Base-by-base conservation (phyloP, 371 early-diverging fungal genomes). In the Rhizopus microsporus region DNA sequence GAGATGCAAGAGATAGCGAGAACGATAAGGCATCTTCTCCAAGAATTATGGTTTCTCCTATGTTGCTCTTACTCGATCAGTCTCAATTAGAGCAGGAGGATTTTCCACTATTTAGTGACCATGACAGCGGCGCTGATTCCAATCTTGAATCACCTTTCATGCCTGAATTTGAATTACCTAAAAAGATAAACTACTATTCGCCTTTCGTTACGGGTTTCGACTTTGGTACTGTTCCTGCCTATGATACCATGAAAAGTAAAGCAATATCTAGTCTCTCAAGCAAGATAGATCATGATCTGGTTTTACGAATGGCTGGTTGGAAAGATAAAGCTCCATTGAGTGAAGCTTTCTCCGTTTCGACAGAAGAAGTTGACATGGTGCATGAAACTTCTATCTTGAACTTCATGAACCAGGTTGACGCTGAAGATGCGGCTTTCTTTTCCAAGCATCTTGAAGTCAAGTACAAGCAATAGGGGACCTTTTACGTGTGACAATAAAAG, bases 161-260 rank as follows among this genome's bases (percentile, higher is more conserved):
- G 16, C 33, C 50, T 12, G 33, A 49, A 7, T 15, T 6, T 4
- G 50, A 59, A 39, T 16, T 31, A 7, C 49, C n/a, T 33, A 15
- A 45, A 8, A 55, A 46, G 9, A 23, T 23, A 23, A 23, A 23
- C 2, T 65, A 65, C 16, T 65, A 65, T 52, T 65, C 65, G 1
- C 65, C 55, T 7, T 65, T 65, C 43, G 51, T 56, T 7, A 59
- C 60, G n/a, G 65, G 59, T 4, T 65, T 65, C 48, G 65, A 65
- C 47, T 44, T 65, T 32, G 59, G 56, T 45, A 47, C 49, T 39
- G 30, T 32, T 13, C 51, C 59, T 8, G n/a, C 17, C 2, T 23
- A 23, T 23, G 6, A 13, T 13, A 42, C 5, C 4, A 3, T 6
- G 42, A 2, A n/a, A n/a, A 42, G 13, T 37, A 13, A 37, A 10